These are phyloP conservation scores for Tylopilus plumbeoviolaceoides DNA, from an alignment of 768 basidiomycete genomes.

Conservation along the genomic window DNA sequence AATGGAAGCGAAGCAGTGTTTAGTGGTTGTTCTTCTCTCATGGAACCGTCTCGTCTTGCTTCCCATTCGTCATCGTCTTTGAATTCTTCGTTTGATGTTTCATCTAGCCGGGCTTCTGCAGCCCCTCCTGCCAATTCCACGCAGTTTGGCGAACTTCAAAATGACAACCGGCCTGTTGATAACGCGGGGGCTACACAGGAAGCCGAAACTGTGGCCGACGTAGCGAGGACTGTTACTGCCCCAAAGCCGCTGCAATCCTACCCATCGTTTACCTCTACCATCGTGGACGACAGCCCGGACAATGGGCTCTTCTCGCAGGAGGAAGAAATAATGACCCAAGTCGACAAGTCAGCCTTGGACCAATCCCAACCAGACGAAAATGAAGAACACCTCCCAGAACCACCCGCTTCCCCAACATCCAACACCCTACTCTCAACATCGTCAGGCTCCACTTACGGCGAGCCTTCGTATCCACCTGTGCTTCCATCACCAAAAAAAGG, in stretches of 20 bases:
- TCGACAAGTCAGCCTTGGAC: constrained; percentile 22
- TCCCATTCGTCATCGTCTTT: constrained; percentile 31
- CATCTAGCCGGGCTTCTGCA: constrained; percentile 41
- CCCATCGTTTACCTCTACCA: constrained; percentile 49
- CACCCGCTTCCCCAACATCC: constrained; percentile 53
- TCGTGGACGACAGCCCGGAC: constrained; percentile 43
- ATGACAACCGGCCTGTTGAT: constrained; percentile 45
- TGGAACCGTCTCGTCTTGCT: constrained; percentile 30
- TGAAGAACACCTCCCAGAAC: constrained; percentile 53
- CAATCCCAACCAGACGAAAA: constrained; percentile 17
- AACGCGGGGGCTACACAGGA: constrained; percentile 44
- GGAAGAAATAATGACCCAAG: constrained; percentile 18
- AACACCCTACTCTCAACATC: constrained; percentile 40
- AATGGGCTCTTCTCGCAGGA: constrained; percentile 27
- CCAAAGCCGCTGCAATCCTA: constrained; percentile 37
- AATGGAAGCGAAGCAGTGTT: constrained; percentile 15
- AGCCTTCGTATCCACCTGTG: constrained; percentile 35
- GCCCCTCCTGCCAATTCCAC: constrained; percentile 20
- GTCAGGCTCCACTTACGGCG: constrained; percentile 42
- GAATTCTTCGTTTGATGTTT: constrained; percentile 40
- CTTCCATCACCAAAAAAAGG: constrained; percentile 30
- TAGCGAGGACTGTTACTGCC: constrained; percentile 6
- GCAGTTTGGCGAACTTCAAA: constrained; percentile 39
- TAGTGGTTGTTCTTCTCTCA: constrained; percentile 21
- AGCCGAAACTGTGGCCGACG: background rate